These are phyloP conservation scores for Yarrowia sp. DNA, from an alignment of 805 yeast genomes.

Conservation along the genomic window DNA sequence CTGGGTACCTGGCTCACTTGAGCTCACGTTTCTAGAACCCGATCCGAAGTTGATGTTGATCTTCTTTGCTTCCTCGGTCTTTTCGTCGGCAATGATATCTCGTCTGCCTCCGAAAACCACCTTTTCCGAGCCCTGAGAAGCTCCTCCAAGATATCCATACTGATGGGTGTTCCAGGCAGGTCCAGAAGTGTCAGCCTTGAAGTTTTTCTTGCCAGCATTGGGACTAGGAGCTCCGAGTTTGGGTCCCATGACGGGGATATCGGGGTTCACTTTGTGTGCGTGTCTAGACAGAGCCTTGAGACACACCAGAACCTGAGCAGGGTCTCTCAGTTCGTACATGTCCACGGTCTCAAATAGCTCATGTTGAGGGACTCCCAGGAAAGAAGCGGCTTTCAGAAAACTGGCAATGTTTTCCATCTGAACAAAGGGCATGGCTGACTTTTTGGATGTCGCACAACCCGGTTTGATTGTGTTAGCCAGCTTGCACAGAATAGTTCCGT, in stretches of 20 bases:
- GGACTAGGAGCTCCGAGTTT: conserved; percentile 56
- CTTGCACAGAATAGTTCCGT: conserved; percentile 64
- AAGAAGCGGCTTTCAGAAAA: conserved; percentile 68
- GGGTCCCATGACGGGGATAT: conserved; percentile 65
- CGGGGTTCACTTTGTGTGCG: conserved; percentile 62
- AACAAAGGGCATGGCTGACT: conserved; percentile 75
- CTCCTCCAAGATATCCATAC: conserved; percentile 67
- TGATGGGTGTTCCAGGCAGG: conserved; percentile 65
- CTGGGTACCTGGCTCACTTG: not conserved
- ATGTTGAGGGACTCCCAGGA: conserved; percentile 75
- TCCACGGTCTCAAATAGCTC: conserved; percentile 83
- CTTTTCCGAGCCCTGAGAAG: conserved; percentile 60
- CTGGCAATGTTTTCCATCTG: conserved; percentile 86
- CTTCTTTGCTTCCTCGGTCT: conserved; percentile 14
- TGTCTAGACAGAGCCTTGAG: conserved; percentile 75
- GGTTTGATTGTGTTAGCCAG: conserved; percentile 55
- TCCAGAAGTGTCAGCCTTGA: conserved; percentile 61
- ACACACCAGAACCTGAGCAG: conserved; percentile 78
- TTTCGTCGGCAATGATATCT: conserved; percentile 50
- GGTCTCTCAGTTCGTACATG: conserved; percentile 74
- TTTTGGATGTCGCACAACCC: conserved; percentile 57
- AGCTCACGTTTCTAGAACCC: not conserved
- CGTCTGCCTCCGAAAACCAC: conserved; percentile 62
- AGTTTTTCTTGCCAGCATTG: conserved; percentile 55
- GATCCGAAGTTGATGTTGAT: conserved; percentile 23